Evolutionary conservation across 257 asterid genomes (phyloP).

Genomic region (Fraxinus cuspidata): DNA sequence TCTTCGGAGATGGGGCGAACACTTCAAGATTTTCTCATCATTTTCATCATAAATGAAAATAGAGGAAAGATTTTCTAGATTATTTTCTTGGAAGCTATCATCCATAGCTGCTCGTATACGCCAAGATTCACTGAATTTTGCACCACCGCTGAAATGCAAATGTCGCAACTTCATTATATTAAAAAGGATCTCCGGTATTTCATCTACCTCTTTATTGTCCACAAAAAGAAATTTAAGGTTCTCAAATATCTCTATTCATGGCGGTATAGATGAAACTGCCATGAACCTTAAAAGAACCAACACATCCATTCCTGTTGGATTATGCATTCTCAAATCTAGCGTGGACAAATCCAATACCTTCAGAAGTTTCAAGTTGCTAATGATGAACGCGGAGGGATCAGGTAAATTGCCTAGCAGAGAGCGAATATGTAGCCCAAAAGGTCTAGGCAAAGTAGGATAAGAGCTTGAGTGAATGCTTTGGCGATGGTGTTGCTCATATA

Average conservation of each 20-base stretch:
- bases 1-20: conserved; percentile 19
- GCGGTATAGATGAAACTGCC: neutral
- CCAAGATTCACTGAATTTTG: neutral
- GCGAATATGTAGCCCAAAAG: neutral
- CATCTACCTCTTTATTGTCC: neutral
- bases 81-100: neutral
- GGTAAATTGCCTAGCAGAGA: neutral
- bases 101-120: neutral
- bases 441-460: neutral
- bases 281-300: neutral
- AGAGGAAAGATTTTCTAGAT: conserved; percentile 22
- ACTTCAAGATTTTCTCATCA: conserved; percentile 29
- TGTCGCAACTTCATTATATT: neutral
- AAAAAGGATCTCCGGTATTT: neutral
- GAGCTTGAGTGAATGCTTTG: neutral
- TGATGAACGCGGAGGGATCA: neutral
- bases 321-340: neutral
- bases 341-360: neutral
- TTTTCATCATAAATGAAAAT: neutral
- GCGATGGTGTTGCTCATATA: neutral
- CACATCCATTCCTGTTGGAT: neutral
- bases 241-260: neutral
- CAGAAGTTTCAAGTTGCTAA: conserved; percentile 11
- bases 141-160: neutral
- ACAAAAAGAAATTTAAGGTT: conserved; percentile 7